Evolutionary conservation across 2,329 filamentous ascomycete species (phyloP), one percentile per base, ranked within the genome.

Genomic region (Macrophomina tecta): DNA sequence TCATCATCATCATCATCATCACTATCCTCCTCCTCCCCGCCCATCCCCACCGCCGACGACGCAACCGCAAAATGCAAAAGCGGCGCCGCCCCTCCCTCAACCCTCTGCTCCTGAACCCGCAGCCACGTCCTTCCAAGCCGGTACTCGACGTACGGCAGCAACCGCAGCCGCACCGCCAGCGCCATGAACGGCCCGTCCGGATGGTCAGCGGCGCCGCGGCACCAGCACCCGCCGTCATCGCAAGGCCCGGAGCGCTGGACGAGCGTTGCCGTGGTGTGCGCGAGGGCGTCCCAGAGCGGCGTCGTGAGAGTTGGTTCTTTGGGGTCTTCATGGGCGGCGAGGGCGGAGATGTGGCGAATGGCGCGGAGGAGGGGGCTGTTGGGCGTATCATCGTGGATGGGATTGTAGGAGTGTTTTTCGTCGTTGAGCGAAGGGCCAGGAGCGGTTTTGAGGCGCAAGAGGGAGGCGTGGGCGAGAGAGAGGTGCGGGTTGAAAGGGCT

Each of bases 51-150:
- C 11, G 23, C 32, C n/a, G 12, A 16, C 18, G 18, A 30, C 34
- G 23, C 28, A 2, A 60, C 55, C 14, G 55, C 55, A 32, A 60
- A 46, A 14, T n/a, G 12, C 55, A 60, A 5, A 68, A 28, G 55
- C 63, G 34, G 68, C 69, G 36, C 70, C 70, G 55, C 70, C 69
- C 12, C 74, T 70, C 16, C 76, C 73, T 6, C 45, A 3, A 34
- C 23, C 34, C 45, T 6, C 34, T 42, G 23, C 45, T 4, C 28
- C 5, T 12, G 6, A 9, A 32, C 23, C 40, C 14, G 6, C 38
- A 46, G 1, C 55, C 55, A 60, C 23, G 58, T 38, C 9, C 58
- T 8, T 1, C 32, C 45, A 30, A 62, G 42, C 58, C 58, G 58
- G 5, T 9, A 4, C 4, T 4, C 58, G 14, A 62, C 45, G n/a